Percentiles rank a stretch among this genome's conserved stretches.
These are phyloP conservation scores for Diaporthe vaccinii DNA, from an alignment of 2,329 filamentous ascomycete species.

Conservation along the genomic window DNA sequence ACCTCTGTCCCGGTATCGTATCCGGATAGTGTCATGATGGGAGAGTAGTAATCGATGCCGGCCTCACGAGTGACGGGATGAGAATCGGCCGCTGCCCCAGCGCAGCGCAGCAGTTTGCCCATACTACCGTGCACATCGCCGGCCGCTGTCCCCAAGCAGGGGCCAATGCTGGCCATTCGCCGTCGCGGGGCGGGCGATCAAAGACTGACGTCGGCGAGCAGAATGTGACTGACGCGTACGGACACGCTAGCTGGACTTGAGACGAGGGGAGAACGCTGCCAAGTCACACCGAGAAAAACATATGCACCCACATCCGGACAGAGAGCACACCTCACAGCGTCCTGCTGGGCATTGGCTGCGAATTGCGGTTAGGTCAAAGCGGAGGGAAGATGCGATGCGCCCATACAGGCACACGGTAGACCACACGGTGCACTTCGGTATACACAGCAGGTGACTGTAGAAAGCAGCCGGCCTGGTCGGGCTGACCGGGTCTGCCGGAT, in stretches of 20 bases:
- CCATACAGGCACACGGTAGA: not conserved
- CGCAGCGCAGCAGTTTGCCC: conserved; percentile 2
- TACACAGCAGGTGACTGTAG: not conserved
- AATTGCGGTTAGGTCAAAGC: conserved; percentile 26
- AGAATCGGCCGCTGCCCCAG: conserved; percentile 16
- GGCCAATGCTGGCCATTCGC: conserved; percentile 13
- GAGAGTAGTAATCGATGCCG: conserved; percentile 26
- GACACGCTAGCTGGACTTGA: conserved; percentile 25
- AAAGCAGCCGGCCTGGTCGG: conserved; percentile 3
- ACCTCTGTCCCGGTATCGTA: conserved; percentile 19
- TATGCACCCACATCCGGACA: not conserved
- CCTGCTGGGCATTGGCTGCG: conserved; percentile 19
- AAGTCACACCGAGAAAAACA: conserved; percentile 22
- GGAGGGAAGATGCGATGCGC: conserved; percentile 17
- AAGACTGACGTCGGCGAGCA: conserved; percentile 22
- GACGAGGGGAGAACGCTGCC: conserved; percentile 25
- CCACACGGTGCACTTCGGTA: conserved; percentile 24
- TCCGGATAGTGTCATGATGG: not conserved
- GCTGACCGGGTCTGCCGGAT: conserved; percentile 21
- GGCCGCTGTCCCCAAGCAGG: not conserved
- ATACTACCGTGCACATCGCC: conserved; percentile 15
- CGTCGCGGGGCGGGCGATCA: conserved; percentile 23
- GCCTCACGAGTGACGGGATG: conserved; percentile 17
- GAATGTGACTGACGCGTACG: conserved; percentile 18
- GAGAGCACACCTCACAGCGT: conserved; percentile 9